phyloP scores from a whole-genome alignment of 2,329 filamentous ascomycete genomes.

The Helicocarpus griseus region DNA sequence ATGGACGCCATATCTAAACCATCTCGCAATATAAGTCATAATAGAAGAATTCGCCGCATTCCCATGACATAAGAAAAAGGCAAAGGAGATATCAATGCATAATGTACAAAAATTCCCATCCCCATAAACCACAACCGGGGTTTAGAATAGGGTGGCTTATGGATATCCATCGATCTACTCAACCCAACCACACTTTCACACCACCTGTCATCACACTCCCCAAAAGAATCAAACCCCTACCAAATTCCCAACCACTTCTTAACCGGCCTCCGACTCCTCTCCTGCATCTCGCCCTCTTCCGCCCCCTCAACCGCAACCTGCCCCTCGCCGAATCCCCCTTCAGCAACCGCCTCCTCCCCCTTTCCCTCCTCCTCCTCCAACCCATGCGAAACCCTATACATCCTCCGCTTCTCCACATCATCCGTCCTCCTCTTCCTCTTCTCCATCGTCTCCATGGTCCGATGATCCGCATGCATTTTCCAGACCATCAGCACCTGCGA shows the following conservation, averaged over 20 bases:
- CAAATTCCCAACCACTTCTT: slow-evolving; percentile 86
- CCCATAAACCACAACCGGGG: no score
- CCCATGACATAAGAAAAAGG: no score
- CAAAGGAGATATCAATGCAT: no score
- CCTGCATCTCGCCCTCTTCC: slow-evolving; percentile 24
- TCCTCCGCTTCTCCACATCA: slow-evolving; percentile 76
- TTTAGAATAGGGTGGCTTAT: no score
- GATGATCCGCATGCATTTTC: slow-evolving; percentile 64
- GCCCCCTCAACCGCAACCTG: slow-evolving; percentile 8
- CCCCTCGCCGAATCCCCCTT: slow-evolving; percentile 22
- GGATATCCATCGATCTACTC: no score
- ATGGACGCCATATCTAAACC: no score
- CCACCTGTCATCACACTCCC: background rate
- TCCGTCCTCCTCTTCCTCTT: slow-evolving; percentile 65
- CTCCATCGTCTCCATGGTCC: slow-evolving; percentile 58
- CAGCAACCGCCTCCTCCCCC: slow-evolving; percentile 25
- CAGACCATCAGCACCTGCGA: slow-evolving; percentile 61
- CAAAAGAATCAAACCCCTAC: slow-evolving; percentile 29
- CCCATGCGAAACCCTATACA: slow-evolving; percentile 80
- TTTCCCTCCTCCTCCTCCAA: slow-evolving; percentile 46
- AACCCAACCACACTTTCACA: background rate
- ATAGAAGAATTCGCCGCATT: no score
- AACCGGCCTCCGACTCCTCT: slow-evolving; percentile 42
- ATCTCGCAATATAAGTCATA: no score
- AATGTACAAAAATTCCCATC: no score